Conservation (phyloP, 1,284 basidiomycete genomes). For the Hemileia vastatrix region DNA sequence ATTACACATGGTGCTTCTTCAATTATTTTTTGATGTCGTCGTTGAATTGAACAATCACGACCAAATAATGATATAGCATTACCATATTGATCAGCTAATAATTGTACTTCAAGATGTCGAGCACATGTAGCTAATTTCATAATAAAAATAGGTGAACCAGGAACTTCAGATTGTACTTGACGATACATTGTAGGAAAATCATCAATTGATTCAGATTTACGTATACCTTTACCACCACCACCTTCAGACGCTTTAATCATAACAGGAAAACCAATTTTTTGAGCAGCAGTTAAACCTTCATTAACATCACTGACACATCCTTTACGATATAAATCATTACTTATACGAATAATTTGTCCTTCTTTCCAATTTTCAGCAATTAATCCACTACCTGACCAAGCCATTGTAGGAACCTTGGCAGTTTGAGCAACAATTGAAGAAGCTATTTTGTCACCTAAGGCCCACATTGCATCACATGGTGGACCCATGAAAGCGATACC, state of each 20-base stretch:
- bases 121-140: constrained; percentile 99
- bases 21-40: constrained; percentile 99
- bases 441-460: too few relatives aligned
- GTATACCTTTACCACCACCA: constrained; percentile 96
- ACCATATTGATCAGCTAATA: constrained; percentile 97
- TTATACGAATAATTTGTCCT: too few relatives aligned
- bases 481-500: too few relatives aligned
- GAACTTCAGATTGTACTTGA: constrained; percentile 91
- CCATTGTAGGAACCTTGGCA: too few relatives aligned
- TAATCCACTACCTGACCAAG: too few relatives aligned
- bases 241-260: constrained; percentile 98
- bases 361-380: too few relatives aligned
- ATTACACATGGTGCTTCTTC: constrained; percentile 99
- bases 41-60: constrained; percentile 98
- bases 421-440: too few relatives aligned
- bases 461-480: too few relatives aligned
- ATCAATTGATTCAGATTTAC: constrained; percentile 73
- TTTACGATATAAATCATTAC: too few relatives aligned
- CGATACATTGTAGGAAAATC: constrained; percentile 87
- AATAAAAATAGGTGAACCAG: constrained; percentile 97
- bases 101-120: constrained; percentile 94
- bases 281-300: too few relatives aligned
- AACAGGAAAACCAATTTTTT: too few relatives aligned
- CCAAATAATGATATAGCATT: constrained; percentile 98
- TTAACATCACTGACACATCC: too few relatives aligned